Percentiles rank a stretch among this genome's conserved stretches.
These are phyloP conservation scores for Penicillium alfredii DNA, from an alignment of 495 filamentous ascomycete genomes.

Conservation along the genomic window DNA sequence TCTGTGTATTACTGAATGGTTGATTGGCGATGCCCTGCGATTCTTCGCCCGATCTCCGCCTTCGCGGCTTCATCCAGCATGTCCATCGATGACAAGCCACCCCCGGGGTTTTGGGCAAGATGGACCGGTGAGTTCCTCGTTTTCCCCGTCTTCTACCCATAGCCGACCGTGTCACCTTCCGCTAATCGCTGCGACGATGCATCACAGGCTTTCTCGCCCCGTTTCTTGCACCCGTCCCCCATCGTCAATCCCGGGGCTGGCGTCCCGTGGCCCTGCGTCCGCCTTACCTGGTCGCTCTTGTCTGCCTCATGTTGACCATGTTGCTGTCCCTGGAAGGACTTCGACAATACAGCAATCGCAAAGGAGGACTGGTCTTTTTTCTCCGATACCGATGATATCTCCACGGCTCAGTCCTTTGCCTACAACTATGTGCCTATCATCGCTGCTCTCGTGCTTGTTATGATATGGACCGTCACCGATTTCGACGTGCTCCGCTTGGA, in stretches of 20 bases:
- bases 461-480: constrained; percentile 36
- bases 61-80: constrained; percentile 17
- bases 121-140: constrained; percentile 13
- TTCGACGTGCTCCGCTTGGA: constrained; percentile 40
- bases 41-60: constrained; percentile 4
- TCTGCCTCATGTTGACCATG: constrained; percentile 22
- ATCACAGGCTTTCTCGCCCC: constrained; percentile 15
- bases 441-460: constrained; percentile 28
- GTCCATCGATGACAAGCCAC: constrained; percentile 12
- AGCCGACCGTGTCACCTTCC: neutral
- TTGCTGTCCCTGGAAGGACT: constrained; percentile 25
- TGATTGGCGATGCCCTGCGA: constrained; percentile 18
- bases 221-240: constrained; percentile 3
- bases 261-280: constrained; percentile 34
- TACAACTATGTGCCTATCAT: constrained; percentile 40
- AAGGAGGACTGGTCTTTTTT: constrained; percentile 32
- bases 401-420: constrained; percentile 27
- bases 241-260: constrained; percentile 22
- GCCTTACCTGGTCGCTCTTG: constrained; percentile 25
- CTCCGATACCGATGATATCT: constrained; percentile 30
- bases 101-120: constrained; percentile 11
- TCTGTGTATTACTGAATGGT: neutral
- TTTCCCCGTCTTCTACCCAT: neutral
- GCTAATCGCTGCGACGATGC: neutral
- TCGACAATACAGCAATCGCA: constrained; percentile 29